Base-by-base conservation (phyloP, 2,329 filamentous ascomycete genomes). In the Diaporthe batatas region DNA sequence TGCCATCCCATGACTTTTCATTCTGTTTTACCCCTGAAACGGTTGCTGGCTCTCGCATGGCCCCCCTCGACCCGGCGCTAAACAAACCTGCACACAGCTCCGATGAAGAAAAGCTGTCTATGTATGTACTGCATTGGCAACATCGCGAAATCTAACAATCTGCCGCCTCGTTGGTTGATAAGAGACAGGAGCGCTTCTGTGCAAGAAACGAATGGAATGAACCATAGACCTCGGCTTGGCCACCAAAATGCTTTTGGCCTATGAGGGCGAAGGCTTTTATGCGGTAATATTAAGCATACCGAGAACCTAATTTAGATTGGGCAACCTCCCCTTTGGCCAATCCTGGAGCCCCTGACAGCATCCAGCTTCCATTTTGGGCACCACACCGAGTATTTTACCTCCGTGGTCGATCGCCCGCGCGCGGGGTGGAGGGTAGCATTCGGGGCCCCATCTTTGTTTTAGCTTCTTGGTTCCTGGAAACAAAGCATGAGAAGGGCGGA, bases 261-360 rank as follows among this genome's bases (percentile, higher is more conserved):
- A 47, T 47, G 18, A 14, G 25, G 39, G 23, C 62, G 44, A 34
- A 36, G 62, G 7, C 47, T 18, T 18, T 3, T 25, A 18, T 29
- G 32, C 47, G n/a, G 32, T 51, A 39, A 29, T 36, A 25, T 25
- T 53, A 53, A 53, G 62, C 62, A 67, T 67, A 67, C 44, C 21
- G 32, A 39, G 62, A 67, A 53, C 47, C 62, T 67, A 34, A 67
- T 39, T 67, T 67, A 67, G 44, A 67, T 53, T 67, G 42, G 32
- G 29, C 32, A 14, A 3, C 21, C 32, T 53, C 32, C n/a, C 14
- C 21, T 53, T 53, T 67, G 62, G 62, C 62, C 47, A 39, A 51
- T 53, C 47, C 29, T 23, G 62, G n/a, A 53, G 47, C 62, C 62
- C 62, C 62, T 67, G 62, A 53, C 7, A 12, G 11, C 36, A 21